These are phyloP conservation scores for Ramaria sp. DNA, from an alignment of 768 basidiomycete genomes.

Conservation along the genomic window DNA sequence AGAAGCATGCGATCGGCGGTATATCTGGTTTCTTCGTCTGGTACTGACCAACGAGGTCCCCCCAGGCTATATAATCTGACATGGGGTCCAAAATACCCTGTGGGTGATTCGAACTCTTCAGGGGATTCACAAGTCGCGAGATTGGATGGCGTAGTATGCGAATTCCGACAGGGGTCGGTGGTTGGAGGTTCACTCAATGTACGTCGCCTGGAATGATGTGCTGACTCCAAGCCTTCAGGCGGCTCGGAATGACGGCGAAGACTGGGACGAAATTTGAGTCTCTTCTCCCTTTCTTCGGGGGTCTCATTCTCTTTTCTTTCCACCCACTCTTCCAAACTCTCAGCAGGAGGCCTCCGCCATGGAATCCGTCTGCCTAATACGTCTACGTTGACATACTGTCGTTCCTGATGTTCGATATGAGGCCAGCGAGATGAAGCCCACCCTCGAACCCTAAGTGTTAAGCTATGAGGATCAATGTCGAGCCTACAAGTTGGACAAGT, in stretches of 20 bases:
- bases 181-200: background rate
- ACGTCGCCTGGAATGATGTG: background rate
- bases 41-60: no score
- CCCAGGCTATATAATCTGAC: no score
- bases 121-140: background rate
- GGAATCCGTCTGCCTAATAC: conserved; percentile 2
- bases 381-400: conserved; percentile 5
- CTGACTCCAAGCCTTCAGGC: background rate
- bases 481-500: conserved; percentile 9
- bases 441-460: conserved; percentile 4
- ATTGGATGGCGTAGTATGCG: background rate
- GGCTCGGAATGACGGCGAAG: background rate
- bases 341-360: conserved; percentile 3
- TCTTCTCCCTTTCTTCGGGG: background rate
- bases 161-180: background rate
- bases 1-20: no score
- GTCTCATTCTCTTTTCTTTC: background rate
- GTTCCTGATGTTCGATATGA: background rate
- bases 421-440: background rate
- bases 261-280: background rate
- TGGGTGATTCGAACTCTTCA: background rate
- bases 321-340: conserved; percentile 5
- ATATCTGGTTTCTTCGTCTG: no score
- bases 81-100: no score
- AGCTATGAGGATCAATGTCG: conserved; percentile 7